Percentiles rank a stretch among this genome's conserved stretches.
phyloP scores from a whole-genome alignment of 108 stramenopile species.

The Nitzschia palea region DNA sequence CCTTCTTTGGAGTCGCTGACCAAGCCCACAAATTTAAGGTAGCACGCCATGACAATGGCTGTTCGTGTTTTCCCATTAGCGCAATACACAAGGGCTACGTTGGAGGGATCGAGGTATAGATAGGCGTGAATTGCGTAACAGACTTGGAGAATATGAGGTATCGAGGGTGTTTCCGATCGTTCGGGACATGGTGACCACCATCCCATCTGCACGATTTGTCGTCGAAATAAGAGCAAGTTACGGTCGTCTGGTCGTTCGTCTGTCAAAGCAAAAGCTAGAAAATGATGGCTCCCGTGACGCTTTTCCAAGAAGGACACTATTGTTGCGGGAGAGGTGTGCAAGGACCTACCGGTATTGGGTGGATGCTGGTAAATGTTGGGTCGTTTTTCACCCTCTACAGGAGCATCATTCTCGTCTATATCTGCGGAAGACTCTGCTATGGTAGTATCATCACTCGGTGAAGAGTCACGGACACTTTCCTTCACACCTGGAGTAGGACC shows the following conservation, averaged over 20 bases:
- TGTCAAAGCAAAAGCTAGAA: slow-evolving; percentile 54
- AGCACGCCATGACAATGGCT: slow-evolving; percentile 83
- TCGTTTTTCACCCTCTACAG: background rate
- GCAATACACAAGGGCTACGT: slow-evolving; percentile 76
- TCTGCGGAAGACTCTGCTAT: background rate
- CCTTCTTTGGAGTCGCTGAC: slow-evolving; percentile 52
- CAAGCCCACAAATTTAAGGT: slow-evolving; percentile 63
- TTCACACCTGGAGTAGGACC: too few species aligned
- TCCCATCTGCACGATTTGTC: slow-evolving; percentile 67
- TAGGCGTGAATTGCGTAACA: slow-evolving; percentile 80
- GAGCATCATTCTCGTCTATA: background rate
- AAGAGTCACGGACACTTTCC: too few species aligned
- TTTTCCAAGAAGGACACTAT: slow-evolving; percentile 51
- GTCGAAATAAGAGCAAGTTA: slow-evolving; percentile 46
- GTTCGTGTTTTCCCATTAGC: slow-evolving; percentile 90
- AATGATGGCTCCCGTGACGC: slow-evolving; percentile 46
- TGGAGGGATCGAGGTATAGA: slow-evolving; percentile 40
- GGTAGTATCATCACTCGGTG: too few species aligned
- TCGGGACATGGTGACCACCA: slow-evolving; percentile 51
- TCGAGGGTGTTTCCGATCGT: slow-evolving; percentile 52
- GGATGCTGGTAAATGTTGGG: background rate
- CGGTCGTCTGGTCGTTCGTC: slow-evolving; percentile 57
- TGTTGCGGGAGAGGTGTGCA: slow-evolving; percentile 46
- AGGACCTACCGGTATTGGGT: background rate
- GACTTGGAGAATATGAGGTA: slow-evolving; percentile 54